These are phyloP conservation scores for Trichophyton benhamiae DNA, from an alignment of 2,329 filamentous ascomycete genomes.

Conservation along the genomic window DNA sequence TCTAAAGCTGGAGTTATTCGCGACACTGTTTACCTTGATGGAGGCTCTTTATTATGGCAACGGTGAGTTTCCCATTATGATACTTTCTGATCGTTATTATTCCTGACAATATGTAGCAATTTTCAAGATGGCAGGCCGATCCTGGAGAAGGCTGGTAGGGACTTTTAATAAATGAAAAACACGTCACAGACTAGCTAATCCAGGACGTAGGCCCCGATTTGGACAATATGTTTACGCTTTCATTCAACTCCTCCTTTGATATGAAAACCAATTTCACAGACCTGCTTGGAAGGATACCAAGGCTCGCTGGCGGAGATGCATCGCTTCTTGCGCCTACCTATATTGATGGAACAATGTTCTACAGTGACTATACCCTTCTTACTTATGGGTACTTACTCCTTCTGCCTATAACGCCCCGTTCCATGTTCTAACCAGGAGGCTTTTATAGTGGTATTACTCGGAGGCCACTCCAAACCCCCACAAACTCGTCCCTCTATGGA, in stretches of 20 bases:
- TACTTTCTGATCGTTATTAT: not conserved
- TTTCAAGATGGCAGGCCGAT: constrained; percentile 34
- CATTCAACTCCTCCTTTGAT: constrained; percentile 47
- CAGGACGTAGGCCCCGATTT: not conserved
- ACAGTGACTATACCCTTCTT: constrained; percentile 51
- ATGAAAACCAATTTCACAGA: constrained; percentile 41
- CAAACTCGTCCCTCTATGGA: constrained; percentile 26
- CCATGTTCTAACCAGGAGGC: not conserved
- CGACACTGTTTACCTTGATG: constrained; percentile 55
- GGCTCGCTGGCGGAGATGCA: constrained; percentile 36
- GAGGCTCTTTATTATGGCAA: constrained; percentile 46
- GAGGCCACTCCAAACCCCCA: too few relatives aligned
- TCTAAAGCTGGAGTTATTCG: constrained; percentile 43
- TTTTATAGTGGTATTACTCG: constrained; percentile 36
- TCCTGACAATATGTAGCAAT: constrained; percentile 19
- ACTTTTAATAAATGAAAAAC: constrained; percentile 10
- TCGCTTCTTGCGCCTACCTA: constrained; percentile 47
- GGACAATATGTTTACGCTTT: constrained; percentile 41
- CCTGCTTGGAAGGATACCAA: constrained; percentile 40
- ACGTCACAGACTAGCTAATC: not conserved
- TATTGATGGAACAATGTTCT: constrained; percentile 51
- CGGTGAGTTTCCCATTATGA: constrained; percentile 20
- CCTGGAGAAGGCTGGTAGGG: constrained; percentile 31
- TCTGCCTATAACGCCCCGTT: not conserved
- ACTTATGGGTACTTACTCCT: constrained; percentile 44